These are phyloP conservation scores for Fragilaria crotonensis DNA, from an alignment of 108 stramenopile species.

Conservation along the genomic window DNA sequence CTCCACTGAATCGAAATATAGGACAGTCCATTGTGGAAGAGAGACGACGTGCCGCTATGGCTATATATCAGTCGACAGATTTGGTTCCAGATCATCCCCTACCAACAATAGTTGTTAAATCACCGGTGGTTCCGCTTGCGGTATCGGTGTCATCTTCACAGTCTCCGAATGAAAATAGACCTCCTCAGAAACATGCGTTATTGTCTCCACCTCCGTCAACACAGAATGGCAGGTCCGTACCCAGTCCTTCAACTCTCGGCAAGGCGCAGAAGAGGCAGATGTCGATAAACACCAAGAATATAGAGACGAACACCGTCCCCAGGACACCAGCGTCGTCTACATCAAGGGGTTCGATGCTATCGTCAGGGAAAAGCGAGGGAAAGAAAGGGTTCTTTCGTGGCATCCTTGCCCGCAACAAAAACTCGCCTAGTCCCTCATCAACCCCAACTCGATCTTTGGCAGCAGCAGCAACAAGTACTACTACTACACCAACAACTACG, in stretches of 20 bases:
- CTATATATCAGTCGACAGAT: constrained; percentile 14
- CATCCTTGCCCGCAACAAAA: neutral
- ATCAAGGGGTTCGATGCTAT: neutral
- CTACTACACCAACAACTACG: neutral
- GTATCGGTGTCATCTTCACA: too few relatives aligned
- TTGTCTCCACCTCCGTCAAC: too few relatives aligned
- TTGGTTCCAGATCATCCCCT: constrained; percentile 14
- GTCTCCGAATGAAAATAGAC: too few relatives aligned
- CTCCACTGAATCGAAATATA: neutral
- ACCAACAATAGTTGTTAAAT: too few relatives aligned
- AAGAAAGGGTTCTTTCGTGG: neutral
- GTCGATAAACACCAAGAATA: too few relatives aligned
- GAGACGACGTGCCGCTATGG: constrained; percentile 14
- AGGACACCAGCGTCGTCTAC: neutral
- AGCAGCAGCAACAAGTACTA: neutral
- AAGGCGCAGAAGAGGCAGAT: too few relatives aligned
- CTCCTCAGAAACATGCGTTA: too few relatives aligned
- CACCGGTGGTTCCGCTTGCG: too few relatives aligned
- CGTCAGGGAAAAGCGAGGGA: neutral
- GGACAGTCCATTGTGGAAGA: constrained; percentile 16
- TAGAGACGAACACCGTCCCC: too few relatives aligned
- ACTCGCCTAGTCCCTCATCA: neutral
- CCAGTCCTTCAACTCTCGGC: too few relatives aligned
- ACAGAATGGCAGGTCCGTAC: too few relatives aligned
- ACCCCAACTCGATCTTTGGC: neutral